Evolutionary conservation across 306 rosid species (phyloP), one percentile per base, ranked within the genome.

Genomic region (Medicago truncatula): DNA sequence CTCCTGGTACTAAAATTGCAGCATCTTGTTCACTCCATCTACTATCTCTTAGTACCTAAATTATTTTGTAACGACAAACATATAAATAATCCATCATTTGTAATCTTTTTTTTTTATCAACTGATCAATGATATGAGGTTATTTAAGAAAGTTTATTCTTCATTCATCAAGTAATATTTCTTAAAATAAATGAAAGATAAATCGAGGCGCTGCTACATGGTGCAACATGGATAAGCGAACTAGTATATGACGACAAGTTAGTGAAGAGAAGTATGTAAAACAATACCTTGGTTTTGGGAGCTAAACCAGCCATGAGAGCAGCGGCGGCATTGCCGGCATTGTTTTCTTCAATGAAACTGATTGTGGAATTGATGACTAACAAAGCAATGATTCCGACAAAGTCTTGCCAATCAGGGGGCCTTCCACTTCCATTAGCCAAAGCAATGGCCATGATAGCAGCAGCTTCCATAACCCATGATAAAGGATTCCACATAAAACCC

Each of bases 381-480:
- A 50, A 7, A n/a, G 18, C 17, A 2, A 50, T n/a, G 20, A 50
- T 50, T 14, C 18, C 56, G 8, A 50, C 56, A 1, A 50, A 50
- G n/a, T 50, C 20, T 50, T 50, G 56, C 52, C 98, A 94, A 80
- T 94, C 97, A 0, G 98, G 96, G 18, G 98, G 95, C 83, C 75
- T 87, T 86, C 96, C 95, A 31, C 39, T 87, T 23, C 98, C 98
- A 63, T 94, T 91, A 73, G 97, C 97, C 85, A 94, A 77, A 80
- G 78, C 98, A 53, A 91, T 92, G 64, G 98, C 98, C 97, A 94
- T 94, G 18, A 94, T 9, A 11, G 98, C 98, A 83, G 98, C 98
- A 74, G 95, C 97, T 87, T 94, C 98, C 98, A 94, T 94, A 74
- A 94, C 98, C 97, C 97, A 94, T 2, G 97, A 94, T 40, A 94